These are phyloP conservation scores for Trametopsis cervina DNA, from an alignment of 768 basidiomycete genomes.

Conservation along the genomic window DNA sequence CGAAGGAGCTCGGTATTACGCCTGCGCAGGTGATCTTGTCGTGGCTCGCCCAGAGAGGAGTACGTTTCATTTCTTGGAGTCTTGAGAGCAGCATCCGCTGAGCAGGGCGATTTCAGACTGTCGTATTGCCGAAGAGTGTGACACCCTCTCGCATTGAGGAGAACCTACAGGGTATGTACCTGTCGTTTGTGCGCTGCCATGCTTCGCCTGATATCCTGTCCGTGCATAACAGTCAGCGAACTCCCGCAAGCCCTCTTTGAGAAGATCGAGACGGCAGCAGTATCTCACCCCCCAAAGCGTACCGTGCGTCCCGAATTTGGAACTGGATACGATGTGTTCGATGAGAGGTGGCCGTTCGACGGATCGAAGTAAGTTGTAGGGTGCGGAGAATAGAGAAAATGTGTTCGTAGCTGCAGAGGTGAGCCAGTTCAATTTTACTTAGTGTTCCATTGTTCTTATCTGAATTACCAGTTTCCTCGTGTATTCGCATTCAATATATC, in stretches of 20 bases:
- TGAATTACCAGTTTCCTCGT: too few relatives aligned
- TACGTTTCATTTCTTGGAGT: constrained; percentile 25
- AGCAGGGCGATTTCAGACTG: constrained; percentile 39
- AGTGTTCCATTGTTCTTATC: too few relatives aligned
- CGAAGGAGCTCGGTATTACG: constrained; percentile 56
- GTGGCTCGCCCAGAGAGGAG: constrained; percentile 74
- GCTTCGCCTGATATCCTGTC: neutral
- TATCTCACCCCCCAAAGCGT: constrained; percentile 47
- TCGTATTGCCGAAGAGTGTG: constrained; percentile 75
- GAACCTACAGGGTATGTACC: constrained; percentile 51
- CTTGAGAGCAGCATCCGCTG: neutral
- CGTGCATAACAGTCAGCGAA: constrained; percentile 22
- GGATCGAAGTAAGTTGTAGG: neutral
- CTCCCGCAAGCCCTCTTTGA: constrained; percentile 34
- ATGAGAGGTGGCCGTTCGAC: constrained; percentile 27
- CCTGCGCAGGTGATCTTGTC: constrained; percentile 71
- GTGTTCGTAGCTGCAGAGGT: too few relatives aligned
- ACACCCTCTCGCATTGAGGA: constrained; percentile 60
- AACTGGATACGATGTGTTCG: constrained; percentile 56
- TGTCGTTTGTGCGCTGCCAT: neutral
- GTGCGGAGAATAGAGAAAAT: neutral
- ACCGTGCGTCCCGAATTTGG: constrained; percentile 56
- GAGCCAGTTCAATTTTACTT: too few relatives aligned
- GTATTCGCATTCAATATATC: too few relatives aligned
- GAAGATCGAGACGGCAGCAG: constrained; percentile 43